Evolutionary conservation across 2,329 filamentous ascomycete genomes (phyloP).

Genomic region (Penicillium italicum): DNA sequence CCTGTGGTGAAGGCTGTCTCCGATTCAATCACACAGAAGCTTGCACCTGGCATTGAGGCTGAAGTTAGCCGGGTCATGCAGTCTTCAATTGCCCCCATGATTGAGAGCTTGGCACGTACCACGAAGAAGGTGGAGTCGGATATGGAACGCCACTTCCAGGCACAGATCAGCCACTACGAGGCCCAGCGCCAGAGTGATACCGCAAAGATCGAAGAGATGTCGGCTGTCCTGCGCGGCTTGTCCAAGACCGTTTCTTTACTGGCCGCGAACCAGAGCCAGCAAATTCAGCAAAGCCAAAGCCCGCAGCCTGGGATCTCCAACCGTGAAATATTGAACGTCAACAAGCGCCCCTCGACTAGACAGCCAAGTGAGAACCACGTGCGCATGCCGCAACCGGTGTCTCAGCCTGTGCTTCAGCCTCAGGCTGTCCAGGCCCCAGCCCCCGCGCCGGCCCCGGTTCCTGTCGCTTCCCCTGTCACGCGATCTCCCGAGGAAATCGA

Average conservation of each 20-base stretch:
- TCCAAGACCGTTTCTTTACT: slow-evolving; percentile 52
- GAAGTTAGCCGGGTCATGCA: slow-evolving; percentile 62
- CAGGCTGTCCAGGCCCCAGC: background rate
- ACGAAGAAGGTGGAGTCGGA: slow-evolving; percentile 66
- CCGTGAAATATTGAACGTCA: background rate
- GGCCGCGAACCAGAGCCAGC: slow-evolving; percentile 43
- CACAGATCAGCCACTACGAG: slow-evolving; percentile 52
- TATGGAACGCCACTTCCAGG: slow-evolving; percentile 59
- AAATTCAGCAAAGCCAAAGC: slow-evolving; percentile 25
- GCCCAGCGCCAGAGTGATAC: slow-evolving; percentile 52
- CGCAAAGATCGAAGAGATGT: slow-evolving; percentile 60
- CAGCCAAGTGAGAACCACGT: slow-evolving; percentile 22
- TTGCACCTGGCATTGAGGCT: slow-evolving; percentile 66
- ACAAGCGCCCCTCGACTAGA: slow-evolving; percentile 28
- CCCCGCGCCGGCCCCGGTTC: slow-evolving; percentile 4
- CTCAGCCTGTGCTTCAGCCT: background rate
- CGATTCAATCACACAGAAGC: slow-evolving; percentile 65
- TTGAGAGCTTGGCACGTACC: slow-evolving; percentile 63
- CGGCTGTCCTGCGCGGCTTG: slow-evolving; percentile 49
- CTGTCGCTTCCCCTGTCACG: slow-evolving; percentile 10
- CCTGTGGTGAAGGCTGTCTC: slow-evolving; percentile 69
- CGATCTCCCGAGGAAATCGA: slow-evolving; percentile 40
- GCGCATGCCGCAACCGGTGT: slow-evolving; percentile 17
- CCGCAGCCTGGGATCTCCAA: background rate
- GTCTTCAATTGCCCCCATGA: slow-evolving; percentile 61